Conservation (phyloP, 352 stramenopile species). For the Pythium coloratum region DNA sequence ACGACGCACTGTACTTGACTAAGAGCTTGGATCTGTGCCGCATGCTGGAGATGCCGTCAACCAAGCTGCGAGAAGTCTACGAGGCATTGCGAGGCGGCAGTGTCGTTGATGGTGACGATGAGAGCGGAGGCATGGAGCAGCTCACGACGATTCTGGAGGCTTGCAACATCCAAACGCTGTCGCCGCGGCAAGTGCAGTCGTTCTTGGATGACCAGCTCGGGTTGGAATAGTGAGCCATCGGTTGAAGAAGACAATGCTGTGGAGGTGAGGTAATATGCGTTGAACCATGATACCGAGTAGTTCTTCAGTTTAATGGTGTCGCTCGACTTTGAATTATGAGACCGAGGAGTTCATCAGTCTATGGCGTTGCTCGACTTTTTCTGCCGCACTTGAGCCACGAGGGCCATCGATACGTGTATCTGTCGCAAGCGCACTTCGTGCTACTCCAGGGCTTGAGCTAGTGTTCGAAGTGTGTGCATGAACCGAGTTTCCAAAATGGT, state of each 20-base stretch:
- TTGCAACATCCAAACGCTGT: constrained; percentile 51
- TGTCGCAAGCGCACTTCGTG: constrained; percentile 64
- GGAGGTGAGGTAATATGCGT: too few species aligned
- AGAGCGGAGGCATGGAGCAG: constrained; percentile 40
- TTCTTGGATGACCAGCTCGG: constrained; percentile 27
- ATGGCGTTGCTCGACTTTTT: constrained; percentile 76
- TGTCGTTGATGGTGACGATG: background rate
- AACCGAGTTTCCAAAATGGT: background rate
- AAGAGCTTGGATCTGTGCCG: constrained; percentile 45
- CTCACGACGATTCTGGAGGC: constrained; percentile 73
- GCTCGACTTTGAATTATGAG: too few species aligned
- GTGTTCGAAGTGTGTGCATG: constrained; percentile 18
- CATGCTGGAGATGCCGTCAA: constrained; percentile 41
- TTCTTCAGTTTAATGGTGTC: too few species aligned
- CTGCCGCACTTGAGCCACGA: constrained; percentile 60
- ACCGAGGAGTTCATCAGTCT: too few species aligned
- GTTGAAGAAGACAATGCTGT: too few species aligned
- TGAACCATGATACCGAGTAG: too few species aligned
- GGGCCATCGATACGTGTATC: constrained; percentile 74
- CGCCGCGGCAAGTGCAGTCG: constrained; percentile 40
- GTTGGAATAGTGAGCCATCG: constrained; percentile 6
- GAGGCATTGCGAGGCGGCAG: constrained; percentile 38
- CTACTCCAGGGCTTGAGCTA: constrained; percentile 38
- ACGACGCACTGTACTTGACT: constrained; percentile 38
- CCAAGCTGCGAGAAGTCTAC: constrained; percentile 44